Evolutionary conservation across 441 rosid species (phyloP).

Genomic region (Geranium incanum): DNA sequence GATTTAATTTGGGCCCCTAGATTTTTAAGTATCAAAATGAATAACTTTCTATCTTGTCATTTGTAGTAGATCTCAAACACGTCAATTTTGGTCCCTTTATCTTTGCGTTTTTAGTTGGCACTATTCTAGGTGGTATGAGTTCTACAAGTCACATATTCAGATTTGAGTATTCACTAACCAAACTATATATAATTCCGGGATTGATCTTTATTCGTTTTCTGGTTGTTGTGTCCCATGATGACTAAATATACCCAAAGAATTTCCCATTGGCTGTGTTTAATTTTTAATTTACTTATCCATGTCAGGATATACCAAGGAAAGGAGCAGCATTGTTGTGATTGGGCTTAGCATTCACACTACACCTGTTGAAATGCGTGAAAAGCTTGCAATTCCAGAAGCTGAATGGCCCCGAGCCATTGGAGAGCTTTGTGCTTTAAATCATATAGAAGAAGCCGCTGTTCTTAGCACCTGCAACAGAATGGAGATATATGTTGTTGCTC

Average conservation of each 20-base stretch:
- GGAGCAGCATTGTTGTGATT: slow-evolving; percentile 81
- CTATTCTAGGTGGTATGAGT: background rate
- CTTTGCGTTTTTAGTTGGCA: background rate
- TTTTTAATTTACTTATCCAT: slow-evolving; percentile 15
- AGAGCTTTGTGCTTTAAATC: slow-evolving; percentile 74
- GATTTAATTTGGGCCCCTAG: background rate
- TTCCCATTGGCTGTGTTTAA: slow-evolving; percentile 6
- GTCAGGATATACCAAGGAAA: slow-evolving; percentile 85
- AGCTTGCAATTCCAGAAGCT: slow-evolving; percentile 96
- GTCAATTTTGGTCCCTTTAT: background rate
- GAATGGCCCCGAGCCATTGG: slow-evolving; percentile 92
- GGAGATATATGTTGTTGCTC: slow-evolving; percentile 91
- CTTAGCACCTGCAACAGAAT: slow-evolving; percentile 95
- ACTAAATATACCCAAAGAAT: background rate
- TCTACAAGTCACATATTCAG: slow-evolving; percentile 2
- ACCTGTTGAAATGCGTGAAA: slow-evolving; percentile 94
- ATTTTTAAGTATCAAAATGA: background rate
- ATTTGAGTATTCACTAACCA: background rate
- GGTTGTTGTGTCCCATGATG: background rate
- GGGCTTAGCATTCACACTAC: slow-evolving; percentile 89
- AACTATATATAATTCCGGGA: background rate
- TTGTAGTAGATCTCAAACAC: background rate
- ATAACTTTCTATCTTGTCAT: background rate
- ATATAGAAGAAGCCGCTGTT: slow-evolving; percentile 95
- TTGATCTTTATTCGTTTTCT: background rate